Evolutionary conservation across 177 flowering plant species (phyloP), one percentile per base, ranked within the genome.

Genomic region (Vitis hybrid): DNA sequence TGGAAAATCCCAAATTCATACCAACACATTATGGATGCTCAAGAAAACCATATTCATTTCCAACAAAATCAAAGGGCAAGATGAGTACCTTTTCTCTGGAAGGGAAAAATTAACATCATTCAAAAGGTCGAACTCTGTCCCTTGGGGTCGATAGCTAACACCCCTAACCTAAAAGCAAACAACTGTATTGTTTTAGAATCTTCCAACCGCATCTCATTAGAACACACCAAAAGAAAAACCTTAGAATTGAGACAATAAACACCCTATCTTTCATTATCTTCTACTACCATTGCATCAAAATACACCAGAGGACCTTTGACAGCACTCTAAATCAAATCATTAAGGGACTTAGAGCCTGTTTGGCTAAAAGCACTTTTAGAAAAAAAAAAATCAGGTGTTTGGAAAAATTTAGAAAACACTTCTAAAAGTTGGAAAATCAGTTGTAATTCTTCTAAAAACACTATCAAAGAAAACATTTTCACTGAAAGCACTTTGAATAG

Each of bases 111-210:
- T 89, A 60, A 91, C 87, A 50, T 80, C 82, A 74, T 84, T 91
- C 76, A 96, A 84, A 74, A 96, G 84, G 76, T 79, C 81, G 63
- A 82, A 71, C 76, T 93, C 79, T 2, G 95, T 96, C 66, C 99
- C 99, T 2, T 95, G 98, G 41, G 92, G 88, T 69, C 85, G 86
- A 76, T 92, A 96, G 72, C 78, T 76, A 55, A 96, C 79, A 50
- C 81, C 89, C 79, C 73, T 88, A 71, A 90, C 89, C 99, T 95
- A 73, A 49, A 78, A 72, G 15, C 66, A 70, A 60, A 0, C 61
- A 60, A 61, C n/a, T n/a, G 48, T 8, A 54, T 12, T 11, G 11
- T 27, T 76, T 64, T 70, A 68, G 65, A 15, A 62, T 46, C 55
- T 17, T 52, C 18, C 18, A 15, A 21, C 1, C 41, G 1, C 11